These are phyloP conservation scores for Inga oerstediana DNA, from an alignment of 306 rosid genomes.

Conservation along the genomic window DNA sequence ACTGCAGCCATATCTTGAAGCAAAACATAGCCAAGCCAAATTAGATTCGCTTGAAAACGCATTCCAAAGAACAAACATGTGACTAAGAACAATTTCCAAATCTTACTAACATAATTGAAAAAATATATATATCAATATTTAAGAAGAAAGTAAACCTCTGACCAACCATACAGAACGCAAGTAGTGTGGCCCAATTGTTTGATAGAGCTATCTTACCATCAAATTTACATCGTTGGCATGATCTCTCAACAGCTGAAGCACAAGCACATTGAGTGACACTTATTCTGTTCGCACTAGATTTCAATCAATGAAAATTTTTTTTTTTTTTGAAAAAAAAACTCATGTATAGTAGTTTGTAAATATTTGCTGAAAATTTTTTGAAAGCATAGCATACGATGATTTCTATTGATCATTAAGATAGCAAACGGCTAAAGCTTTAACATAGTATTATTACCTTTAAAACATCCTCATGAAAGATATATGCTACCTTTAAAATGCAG, in stretches of 20 bases:
- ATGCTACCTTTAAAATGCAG: not conserved
- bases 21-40: conserved; percentile 3
- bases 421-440: not conserved
- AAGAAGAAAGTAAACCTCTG: too few species aligned
- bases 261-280: not conserved
- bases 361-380: not conserved
- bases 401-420: not conserved
- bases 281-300: not conserved
- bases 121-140: too few species aligned
- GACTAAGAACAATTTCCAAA: not conserved
- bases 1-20: not conserved
- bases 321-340: not conserved
- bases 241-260: conserved; percentile 22
- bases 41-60: not conserved
- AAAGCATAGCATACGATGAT: not conserved
- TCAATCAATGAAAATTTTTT: not conserved
- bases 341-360: not conserved
- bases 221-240: not conserved
- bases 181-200: too few species aligned
- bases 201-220: too few species aligned
- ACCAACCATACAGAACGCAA: too few species aligned
- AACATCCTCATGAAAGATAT: not conserved
- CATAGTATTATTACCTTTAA: too few species aligned
- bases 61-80: not conserved
- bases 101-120: not conserved